A percentile compares a stretch with the other conserved stretches of the same genome.
phyloP scores from a whole-genome alignment of 1,284 basidiomycete species.

The Moniliella sp. region DNA sequence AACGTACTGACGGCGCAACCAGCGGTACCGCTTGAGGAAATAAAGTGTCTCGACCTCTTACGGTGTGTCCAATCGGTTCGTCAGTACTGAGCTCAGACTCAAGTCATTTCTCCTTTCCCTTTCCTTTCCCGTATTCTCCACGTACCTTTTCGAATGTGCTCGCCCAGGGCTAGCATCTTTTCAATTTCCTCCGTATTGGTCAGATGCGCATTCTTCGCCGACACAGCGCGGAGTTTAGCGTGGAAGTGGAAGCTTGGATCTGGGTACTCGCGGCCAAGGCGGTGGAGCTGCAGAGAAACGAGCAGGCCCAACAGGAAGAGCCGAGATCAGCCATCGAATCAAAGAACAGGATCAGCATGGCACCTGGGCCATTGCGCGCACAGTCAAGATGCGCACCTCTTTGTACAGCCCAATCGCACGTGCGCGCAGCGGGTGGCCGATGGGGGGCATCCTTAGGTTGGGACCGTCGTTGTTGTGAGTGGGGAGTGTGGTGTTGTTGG shows the following conservation, averaged over 20 bases:
- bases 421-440: constrained; percentile 22
- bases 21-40: constrained; percentile 28
- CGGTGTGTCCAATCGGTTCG: no score
- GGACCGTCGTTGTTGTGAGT: neutral
- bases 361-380: neutral
- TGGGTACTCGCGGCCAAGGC: constrained; percentile 28
- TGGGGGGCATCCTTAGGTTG: constrained; percentile 19
- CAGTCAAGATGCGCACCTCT: constrained; percentile 6
- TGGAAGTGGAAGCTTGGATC: constrained; percentile 29
- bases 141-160: constrained; percentile 24
- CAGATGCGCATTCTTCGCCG: constrained; percentile 16
- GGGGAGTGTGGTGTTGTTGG: no score
- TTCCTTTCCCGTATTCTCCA: neutral
- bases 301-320: neutral
- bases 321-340: neutral
- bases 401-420: constrained; percentile 28
- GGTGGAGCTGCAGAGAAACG: constrained; percentile 12
- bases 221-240: constrained; percentile 21
- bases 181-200: constrained; percentile 24
- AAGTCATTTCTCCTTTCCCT: neutral
- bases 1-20: constrained; percentile 17
- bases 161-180: constrained; percentile 19
- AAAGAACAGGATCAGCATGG: neutral
- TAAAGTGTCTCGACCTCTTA: constrained; percentile 8
- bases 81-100: no score